Evolutionary conservation across 2,329 filamentous ascomycete species (phyloP), one percentile per base, ranked within the genome.

Genomic region (Pseudopyricularia cyperi): DNA sequence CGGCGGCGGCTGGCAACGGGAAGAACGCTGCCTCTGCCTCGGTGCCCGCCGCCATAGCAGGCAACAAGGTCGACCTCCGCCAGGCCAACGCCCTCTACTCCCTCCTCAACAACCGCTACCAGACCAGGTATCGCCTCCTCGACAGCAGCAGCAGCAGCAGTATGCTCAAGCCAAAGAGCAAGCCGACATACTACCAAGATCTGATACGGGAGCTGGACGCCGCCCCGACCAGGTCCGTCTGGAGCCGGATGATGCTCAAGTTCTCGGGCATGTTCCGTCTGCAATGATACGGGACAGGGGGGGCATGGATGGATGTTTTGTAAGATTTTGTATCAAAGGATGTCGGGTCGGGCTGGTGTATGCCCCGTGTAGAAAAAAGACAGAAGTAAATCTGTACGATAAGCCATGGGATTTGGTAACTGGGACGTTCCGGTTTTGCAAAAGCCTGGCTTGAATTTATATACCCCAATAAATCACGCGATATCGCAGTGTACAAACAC

Each of bases 151-250:
- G 65, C n/a, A 72, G 74, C 39, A 65, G 34, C 26, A 24, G 66
- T 4, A 65, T 83, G 44, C 66, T 83, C 53, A 65, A 70, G 51
- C 82, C 82, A 14, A 73, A 71, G 62, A 82, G 78, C 59, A 79
- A 84, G 57, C 82, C 82, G 35, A 76, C 73, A 0, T 82, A 86
- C 62, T 86, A 82, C 60, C 63, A 69, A 19, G 76, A 83, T 56
- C 64, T 86, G 30, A 62, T 83, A 1, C 70, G 67, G 51, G 82
- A 86, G 63, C 71, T 86, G 24, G 77, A 84, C 34, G 77, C 77
- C 58, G 81, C 78, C 3, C 82, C 82, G 2, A 74, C 68, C 39
- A 68, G 82, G 53, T 73, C 73, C 7, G 80, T 72, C 68, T 61
- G 77, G 22, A 69, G 73, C 49, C 70, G 74, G 51, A 54, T 80